Base-by-base conservation (phyloP, 2,329 filamentous ascomycete species). In the Calonectria multiphialidica region DNA sequence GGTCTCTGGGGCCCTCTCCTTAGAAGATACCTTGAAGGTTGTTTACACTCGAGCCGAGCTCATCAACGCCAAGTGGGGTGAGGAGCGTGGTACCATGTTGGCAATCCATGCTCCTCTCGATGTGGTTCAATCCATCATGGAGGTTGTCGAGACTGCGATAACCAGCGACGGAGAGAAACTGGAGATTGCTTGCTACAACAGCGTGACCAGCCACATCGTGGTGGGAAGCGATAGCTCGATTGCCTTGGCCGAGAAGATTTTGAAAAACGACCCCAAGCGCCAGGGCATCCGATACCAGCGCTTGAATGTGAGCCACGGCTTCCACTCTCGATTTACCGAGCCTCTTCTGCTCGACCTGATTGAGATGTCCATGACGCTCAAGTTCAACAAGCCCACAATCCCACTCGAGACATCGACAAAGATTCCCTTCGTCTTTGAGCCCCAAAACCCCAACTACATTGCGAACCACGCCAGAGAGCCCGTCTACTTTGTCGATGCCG, bases 1-100 rank as follows among this genome's bases (percentile, higher is more conserved):
- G 16, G 74, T 86, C 0, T 79, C 82, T 4, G 83, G 83, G 0
- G 74, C 71, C 0, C 73, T 86, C 1, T 75, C 76, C 3, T 66
- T 86, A 1, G 9, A 73, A 2, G 82, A 86, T 53, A 73, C 74
- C 1, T 21, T 86, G 18, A 82, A 75, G 42, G 42, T 82, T 2
- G 74, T 83, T 4, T 73, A 74, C 12, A 76, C 64, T 0, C 75
- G 84, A 7, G 84, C 84, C 4, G 61, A 67, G 8, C 37, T 86
- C 1, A 80, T 86, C 23, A 61, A 76, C 21, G 72, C 75, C 1
- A 53, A 67, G 30, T 86, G 83, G 82, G 81, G 82, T 1, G 12
- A 71, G 1, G 84, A 85, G 23, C 63, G 63, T 9, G 84, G 83
- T 0, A 59, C 78, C 8, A 86, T 86, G 84, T n/a, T 84, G 28